Conservation (phyloP, 768 basidiomycete species). For the Chiua virens region DNA sequence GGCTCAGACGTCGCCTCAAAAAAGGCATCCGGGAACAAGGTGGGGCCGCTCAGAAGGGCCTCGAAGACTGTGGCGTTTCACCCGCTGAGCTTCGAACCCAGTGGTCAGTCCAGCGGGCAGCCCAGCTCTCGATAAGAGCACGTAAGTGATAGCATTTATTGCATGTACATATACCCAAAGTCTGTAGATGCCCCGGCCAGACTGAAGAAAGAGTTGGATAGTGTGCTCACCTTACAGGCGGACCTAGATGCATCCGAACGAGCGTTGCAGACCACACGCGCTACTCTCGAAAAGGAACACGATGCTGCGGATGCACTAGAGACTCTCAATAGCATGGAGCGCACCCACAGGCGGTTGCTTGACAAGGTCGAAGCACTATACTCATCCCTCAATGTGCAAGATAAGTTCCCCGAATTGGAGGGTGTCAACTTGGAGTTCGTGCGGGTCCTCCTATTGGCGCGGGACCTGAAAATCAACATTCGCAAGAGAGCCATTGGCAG, state of each 20-base stretch:
- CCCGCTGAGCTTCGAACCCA: not conserved
- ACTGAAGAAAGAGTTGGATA: conserved; percentile 36
- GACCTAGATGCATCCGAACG: conserved; percentile 27
- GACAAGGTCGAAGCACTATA: conserved; percentile 2
- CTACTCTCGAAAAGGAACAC: conserved; percentile 3
- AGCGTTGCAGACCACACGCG: conserved; percentile 14
- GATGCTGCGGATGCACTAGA: not conserved
- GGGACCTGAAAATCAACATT: too few species aligned
- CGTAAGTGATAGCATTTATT: not conserved
- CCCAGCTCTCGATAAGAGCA: not conserved
- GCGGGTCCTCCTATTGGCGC: too few species aligned
- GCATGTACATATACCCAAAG: too few species aligned
- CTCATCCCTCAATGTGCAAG: conserved; percentile 7
- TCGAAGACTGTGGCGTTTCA: not conserved
- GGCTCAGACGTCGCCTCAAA: too few species aligned
- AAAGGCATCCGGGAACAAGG: not conserved
- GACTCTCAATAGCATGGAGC: conserved; percentile 18
- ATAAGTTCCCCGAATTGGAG: conserved; percentile 4
- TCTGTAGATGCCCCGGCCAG: conserved; percentile 27
- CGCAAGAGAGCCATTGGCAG: conserved; percentile 21
- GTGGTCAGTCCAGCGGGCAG: not conserved
- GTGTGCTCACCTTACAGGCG: conserved; percentile 32
- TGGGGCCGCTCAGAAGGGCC: not conserved
- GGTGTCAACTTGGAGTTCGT: conserved; percentile 9
- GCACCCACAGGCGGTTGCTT: not conserved